Conservation (phyloP, 192 early-diverging fungal genomes). For the Umbelopsis vinacea region DNA sequence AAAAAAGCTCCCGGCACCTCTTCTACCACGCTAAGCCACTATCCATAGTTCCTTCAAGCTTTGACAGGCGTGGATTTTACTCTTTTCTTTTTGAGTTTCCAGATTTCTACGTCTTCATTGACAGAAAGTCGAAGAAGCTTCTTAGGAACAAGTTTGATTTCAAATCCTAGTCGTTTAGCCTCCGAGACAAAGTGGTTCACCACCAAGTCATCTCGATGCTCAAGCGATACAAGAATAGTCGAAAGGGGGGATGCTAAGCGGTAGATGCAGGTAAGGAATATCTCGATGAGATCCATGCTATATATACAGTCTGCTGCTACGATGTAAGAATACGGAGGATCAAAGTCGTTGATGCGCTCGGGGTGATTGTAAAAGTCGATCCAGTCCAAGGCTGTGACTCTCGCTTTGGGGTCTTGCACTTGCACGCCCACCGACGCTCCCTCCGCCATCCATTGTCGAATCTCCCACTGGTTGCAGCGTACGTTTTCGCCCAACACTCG, state of each 20-base stretch:
- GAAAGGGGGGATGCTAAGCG: conserved; percentile 17
- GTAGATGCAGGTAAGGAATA: conserved; percentile 29
- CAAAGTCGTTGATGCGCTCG: neutral
- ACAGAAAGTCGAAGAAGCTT: conserved; percentile 16
- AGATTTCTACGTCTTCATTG: conserved; percentile 40
- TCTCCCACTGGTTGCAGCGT: neutral
- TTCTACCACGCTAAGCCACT: neutral
- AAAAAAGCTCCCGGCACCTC: neutral
- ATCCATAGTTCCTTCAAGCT: neutral
- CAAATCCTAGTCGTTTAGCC: conserved; percentile 33
- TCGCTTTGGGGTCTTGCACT: conserved; percentile 8
- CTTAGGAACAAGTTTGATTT: conserved; percentile 27
- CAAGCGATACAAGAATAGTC: conserved; percentile 31
- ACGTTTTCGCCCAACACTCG: conserved; percentile 28
- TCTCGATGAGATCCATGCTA: conserved; percentile 30
- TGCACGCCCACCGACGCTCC: neutral
- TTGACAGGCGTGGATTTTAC: neutral
- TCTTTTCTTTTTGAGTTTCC: conserved; percentile 37
- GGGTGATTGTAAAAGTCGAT: conserved; percentile 15
- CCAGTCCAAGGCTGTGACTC: conserved; percentile 37
- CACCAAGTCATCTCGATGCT: conserved; percentile 38
- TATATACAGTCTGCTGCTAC: conserved; percentile 44
- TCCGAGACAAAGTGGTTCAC: conserved; percentile 34
- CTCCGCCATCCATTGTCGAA: conserved; percentile 31
- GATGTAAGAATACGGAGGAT: conserved; percentile 34